These are phyloP conservation scores for Peronospora belbahrii DNA, from an alignment of 352 stramenopile genomes.

Conservation along the genomic window DNA sequence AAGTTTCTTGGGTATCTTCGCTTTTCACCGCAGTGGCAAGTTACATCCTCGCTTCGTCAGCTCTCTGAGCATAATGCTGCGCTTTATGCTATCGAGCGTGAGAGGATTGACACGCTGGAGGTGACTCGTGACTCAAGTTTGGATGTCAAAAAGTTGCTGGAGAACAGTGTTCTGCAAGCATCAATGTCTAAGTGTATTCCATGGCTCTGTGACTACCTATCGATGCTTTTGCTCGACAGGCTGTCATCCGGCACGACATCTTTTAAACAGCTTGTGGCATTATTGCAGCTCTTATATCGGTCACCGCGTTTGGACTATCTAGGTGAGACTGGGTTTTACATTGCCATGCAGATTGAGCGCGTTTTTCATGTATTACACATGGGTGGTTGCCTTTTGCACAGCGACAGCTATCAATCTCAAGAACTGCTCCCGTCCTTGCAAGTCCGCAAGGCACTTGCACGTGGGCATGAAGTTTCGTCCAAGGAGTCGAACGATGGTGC, in stretches of 20 bases:
- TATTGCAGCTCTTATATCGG: slow-evolving; percentile 39
- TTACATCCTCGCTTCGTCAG: slow-evolving; percentile 25
- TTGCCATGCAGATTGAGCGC: slow-evolving; percentile 54
- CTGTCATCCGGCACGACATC: slow-evolving; percentile 43
- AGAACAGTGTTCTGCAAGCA: slow-evolving; percentile 31
- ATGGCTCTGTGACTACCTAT: slow-evolving; percentile 60
- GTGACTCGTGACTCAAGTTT: slow-evolving; percentile 21
- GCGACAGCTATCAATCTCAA: slow-evolving; percentile 6
- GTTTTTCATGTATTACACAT: slow-evolving; percentile 41
- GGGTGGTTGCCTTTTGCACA: slow-evolving; percentile 15
- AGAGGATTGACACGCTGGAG: slow-evolving; percentile 48
- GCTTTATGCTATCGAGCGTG: slow-evolving; percentile 38
- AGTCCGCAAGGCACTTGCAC: slow-evolving; percentile 12
- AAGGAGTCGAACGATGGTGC: slow-evolving; percentile 2
- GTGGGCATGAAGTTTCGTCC: background rate
- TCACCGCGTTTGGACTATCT: slow-evolving; percentile 34
- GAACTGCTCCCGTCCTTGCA: slow-evolving; percentile 12
- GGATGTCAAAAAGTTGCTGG: slow-evolving; percentile 38
- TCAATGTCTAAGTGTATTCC: slow-evolving; percentile 53
- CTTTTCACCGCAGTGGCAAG: slow-evolving; percentile 56
- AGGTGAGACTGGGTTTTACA: slow-evolving; percentile 46
- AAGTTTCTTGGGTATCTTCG: slow-evolving; percentile 64
- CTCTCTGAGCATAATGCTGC: slow-evolving; percentile 37
- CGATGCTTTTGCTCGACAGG: slow-evolving; percentile 46
- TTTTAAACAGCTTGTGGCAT: slow-evolving; percentile 37